Evolutionary conservation across 164 flowering plant species (phyloP).

Genomic region (Vitis riparia): DNA sequence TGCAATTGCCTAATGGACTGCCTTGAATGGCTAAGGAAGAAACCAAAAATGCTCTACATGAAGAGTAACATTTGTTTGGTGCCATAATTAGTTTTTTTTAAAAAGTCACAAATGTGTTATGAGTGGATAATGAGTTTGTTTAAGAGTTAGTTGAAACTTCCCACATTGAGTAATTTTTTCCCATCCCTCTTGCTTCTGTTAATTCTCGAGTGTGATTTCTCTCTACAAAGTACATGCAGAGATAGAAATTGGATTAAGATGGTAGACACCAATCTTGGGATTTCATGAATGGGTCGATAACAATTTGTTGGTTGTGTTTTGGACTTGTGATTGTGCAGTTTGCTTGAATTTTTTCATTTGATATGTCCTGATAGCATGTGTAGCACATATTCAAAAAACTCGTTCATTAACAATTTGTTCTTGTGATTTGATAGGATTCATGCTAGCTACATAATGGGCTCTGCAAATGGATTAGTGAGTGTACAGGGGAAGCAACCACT

Average conservation of each 20-base stretch:
- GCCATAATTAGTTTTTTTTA: too few relatives aligned
- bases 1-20: too few relatives aligned
- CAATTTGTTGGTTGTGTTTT: not conserved
- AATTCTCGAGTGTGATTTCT: too few relatives aligned
- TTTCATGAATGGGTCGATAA: not conserved
- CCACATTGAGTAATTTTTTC: too few relatives aligned
- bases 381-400: not conserved
- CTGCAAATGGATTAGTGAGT: conserved; percentile 36
- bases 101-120: too few relatives aligned
- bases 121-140: too few relatives aligned
- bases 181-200: too few relatives aligned
- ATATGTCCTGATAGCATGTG: not conserved
- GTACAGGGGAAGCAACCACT: conserved; percentile 54
- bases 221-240: too few relatives aligned
- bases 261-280: not conserved
- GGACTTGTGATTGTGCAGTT: not conserved
- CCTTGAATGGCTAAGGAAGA: too few relatives aligned
- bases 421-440: conserved; percentile 7
- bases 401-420: not conserved
- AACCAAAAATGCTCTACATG: too few relatives aligned
- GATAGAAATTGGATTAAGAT: not conserved
- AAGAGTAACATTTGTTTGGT: too few relatives aligned
- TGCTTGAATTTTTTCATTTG: not conserved
- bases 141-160: too few relatives aligned
- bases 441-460: conserved; percentile 34